Base-by-base conservation (phyloP, 495 filamentous ascomycete genomes). In the Lasiosphaeria miniovina region DNA sequence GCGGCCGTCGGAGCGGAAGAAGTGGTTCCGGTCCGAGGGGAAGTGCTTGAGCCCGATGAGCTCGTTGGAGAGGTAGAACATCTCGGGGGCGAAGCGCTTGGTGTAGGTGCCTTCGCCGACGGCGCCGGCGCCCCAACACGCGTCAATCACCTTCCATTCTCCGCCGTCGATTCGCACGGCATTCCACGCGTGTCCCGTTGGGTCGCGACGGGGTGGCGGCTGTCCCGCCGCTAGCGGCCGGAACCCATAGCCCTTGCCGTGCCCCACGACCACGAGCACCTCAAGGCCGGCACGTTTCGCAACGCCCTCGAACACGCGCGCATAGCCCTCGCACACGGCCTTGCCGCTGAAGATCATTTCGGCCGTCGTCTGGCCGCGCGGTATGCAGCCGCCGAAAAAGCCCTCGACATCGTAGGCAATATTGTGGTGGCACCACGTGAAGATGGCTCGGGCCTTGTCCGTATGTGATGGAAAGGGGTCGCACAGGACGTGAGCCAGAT, bases 381-480 rank as follows among this genome's bases (percentile, higher is more conserved):
- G 74, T 40, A 95, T 78, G 55, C 72, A 83, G 48, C 85, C 80
- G 58, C 80, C 82, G 70, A 93, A 92, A 77, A 96, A 94, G 46
- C 84, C 79, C 40, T 84, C 74, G 5, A 82, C 79, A 71, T 98
- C 89, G 74, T 98, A 98, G 49, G 77, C 77, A 60, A 98, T 85
- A 66, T 97, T 98, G 72, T 98, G 88, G 72, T 98, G 94, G 50
- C 91, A 81, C 94, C 93, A 98, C 7, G 90, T 90, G 71, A 98
- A 98, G 59, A 98, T 88, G 8, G 81, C 88, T 14, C 94, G 84
- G 10, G 94, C 93, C 73, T 96, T 96, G 70, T 98, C 94, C 3
- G 93, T 96, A 0, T 72, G 63, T 3, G 89, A 94, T 6, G 84
- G 73, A 69, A 97, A 97, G 2, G 90, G 91, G 7, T 79, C 71